These are phyloP conservation scores for Cyberlindnera americana DNA, from an alignment of 805 yeast genomes.

Conservation along the genomic window DNA sequence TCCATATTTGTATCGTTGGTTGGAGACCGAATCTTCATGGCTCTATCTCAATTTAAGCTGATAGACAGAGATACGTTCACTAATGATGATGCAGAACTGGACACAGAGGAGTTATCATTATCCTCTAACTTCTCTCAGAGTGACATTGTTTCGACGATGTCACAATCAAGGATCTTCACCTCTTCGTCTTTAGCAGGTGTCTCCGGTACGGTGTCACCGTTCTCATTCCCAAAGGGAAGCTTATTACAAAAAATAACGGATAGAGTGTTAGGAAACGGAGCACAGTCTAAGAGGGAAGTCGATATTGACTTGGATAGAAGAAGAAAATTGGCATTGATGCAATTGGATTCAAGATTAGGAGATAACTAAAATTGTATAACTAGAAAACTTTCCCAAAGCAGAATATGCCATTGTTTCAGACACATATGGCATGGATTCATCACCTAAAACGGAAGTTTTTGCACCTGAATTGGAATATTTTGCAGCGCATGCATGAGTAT, in stretches of 20 bases:
- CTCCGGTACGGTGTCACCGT: constrained; percentile 31
- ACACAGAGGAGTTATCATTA: constrained; percentile 20
- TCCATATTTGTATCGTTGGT: constrained; percentile 28
- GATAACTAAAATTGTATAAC: not conserved
- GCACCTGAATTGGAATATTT: no score
- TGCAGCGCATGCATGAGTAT: no score
- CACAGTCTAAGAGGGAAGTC: constrained; percentile 2
- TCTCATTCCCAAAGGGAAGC: constrained; percentile 22
- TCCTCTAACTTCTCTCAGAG: constrained; percentile 16
- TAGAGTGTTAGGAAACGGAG: constrained; percentile 2
- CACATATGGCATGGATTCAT: no score
- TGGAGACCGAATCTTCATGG: constrained; percentile 23
- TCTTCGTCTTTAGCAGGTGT: constrained; percentile 41
- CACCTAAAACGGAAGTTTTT: no score
- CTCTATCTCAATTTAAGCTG: constrained; percentile 23
- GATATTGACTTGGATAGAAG: constrained; percentile 33
- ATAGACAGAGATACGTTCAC: constrained; percentile 25
- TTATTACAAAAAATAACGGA: constrained; percentile 17
- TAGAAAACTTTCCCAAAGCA: no score
- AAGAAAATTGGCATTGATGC: constrained; percentile 39
- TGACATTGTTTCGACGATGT: constrained; percentile 29
- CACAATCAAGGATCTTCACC: constrained; percentile 37
- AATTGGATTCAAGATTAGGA: constrained; percentile 28
- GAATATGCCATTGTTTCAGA: no score
- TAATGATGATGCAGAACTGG: constrained; percentile 25